Evolutionary conservation across 768 basidiomycete genomes (phyloP), one percentile per base, ranked within the genome.

Genomic region (Panellus pusillus): DNA sequence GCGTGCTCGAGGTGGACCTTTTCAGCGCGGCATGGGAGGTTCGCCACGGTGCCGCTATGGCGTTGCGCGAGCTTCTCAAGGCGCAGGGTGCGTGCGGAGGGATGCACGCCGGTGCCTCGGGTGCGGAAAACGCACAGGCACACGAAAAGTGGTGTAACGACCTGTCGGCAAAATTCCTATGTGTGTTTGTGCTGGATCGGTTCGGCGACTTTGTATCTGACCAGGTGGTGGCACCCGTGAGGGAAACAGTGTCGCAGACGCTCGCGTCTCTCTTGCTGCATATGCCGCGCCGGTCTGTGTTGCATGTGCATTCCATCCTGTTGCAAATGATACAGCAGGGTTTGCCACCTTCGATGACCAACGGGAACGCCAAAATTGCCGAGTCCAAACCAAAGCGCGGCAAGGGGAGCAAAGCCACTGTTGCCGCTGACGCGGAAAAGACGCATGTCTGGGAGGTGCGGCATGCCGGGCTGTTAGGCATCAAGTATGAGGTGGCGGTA

Each of bases 401-500:
- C 20, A 44, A 35, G 20, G 44, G 49, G 31, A 37, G 1, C 9
- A 46, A 50, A 29, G 29, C 43, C 14, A 40, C 6, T 15, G 28
- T 19, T 15, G 50, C 15, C 38, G 55, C 58, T 28, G 73, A 74
- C 20, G 52, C 68, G 59, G 74, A 82, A 55, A 68, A 74, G 61
- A 73, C 71, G 49, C 91, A 95, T 69, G 81, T 93, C 7, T 99
- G 97, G 97, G 93, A 98, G 70, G 89, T 99, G 45, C 81, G 96
- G 50, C 97, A 99, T 74, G 95, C 97, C n/a, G 97, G 97, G 27
- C 73, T 99, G 54, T 79, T 98, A 9, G 97, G 97, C 1, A 85
- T 99, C 68, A 98, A 98, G 75, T 98, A 98, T 68, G 92, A 98
- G 68, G 94, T 98, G 35, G 97, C 96, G 13, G 97, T 98, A 15